Evolutionary conservation across 192 early-diverging fungal species (phyloP).

Genomic region (Backusella sp.): DNA sequence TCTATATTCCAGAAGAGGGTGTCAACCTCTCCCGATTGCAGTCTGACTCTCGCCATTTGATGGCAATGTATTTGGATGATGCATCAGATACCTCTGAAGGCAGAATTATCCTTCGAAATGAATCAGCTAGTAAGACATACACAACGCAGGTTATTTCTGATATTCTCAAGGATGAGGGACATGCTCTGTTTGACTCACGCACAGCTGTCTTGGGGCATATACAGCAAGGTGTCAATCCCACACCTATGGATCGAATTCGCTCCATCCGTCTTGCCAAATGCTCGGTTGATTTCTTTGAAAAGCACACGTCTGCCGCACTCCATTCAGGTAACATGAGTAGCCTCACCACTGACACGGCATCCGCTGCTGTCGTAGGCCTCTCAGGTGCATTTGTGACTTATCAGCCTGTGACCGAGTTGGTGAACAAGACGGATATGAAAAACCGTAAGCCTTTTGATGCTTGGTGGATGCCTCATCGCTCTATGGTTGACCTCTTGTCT

Average conservation of each 20-base stretch:
- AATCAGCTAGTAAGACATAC: conserved; percentile 76
- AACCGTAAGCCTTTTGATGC: conserved; percentile 65
- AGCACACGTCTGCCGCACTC: conserved; percentile 48
- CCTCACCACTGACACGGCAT: conserved; percentile 51
- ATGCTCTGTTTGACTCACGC: conserved; percentile 85
- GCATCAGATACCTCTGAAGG: conserved; percentile 70
- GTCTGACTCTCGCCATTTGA: conserved; percentile 79
- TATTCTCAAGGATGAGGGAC: conserved; percentile 85
- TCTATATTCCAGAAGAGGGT: conserved; percentile 94
- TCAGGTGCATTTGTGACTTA: conserved; percentile 73
- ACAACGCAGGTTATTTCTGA: conserved; percentile 87
- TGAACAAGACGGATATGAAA: conserved; percentile 75
- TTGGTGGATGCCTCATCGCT: conserved; percentile 67
- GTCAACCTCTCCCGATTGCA: conserved; percentile 78
- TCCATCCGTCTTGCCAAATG: conserved; percentile 86
- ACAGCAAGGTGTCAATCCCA: conserved; percentile 92
- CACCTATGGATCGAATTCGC: conserved; percentile 89
- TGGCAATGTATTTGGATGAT: conserved; percentile 74
- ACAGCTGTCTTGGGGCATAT: conserved; percentile 92
- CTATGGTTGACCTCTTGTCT: conserved; percentile 63
- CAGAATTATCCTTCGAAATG: conserved; percentile 82
- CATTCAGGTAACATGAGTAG: conserved; percentile 46
- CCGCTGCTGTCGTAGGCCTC: conserved; percentile 81
- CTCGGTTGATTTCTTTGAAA: conserved; percentile 81
- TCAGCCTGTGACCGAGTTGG: conserved; percentile 63